Percentiles rank a stretch among this genome's conserved stretches.
phyloP scores from a whole-genome alignment of 2,329 filamentous ascomycete genomes.

The Boeremia lycopersici region DNA sequence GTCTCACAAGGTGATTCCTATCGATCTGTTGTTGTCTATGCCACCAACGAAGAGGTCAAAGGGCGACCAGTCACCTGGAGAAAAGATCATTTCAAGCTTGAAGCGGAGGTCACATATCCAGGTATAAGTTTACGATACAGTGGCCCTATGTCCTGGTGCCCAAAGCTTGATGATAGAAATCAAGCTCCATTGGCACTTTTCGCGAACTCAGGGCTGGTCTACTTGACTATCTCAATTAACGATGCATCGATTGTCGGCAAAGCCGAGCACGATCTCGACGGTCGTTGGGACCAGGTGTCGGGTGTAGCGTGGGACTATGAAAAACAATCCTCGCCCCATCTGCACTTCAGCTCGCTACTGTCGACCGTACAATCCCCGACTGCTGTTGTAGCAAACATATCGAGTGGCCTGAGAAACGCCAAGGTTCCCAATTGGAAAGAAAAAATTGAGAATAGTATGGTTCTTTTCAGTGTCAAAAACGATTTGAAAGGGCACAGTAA shows the following conservation, averaged over 20 bases:
- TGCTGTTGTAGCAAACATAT: constrained; percentile 35
- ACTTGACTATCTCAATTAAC: constrained; percentile 29
- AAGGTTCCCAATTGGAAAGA: constrained; percentile 47
- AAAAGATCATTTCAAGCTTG: constrained; percentile 22
- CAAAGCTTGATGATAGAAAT: constrained; percentile 18
- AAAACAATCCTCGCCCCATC: constrained; percentile 17
- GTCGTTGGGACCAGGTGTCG: constrained; percentile 51
- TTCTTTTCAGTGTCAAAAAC: constrained; percentile 56
- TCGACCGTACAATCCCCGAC: constrained; percentile 43
- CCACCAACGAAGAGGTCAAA: constrained; percentile 42
- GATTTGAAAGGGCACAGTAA: constrained; percentile 57
- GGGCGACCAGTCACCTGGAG: constrained; percentile 29
- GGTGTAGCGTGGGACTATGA: constrained; percentile 42
- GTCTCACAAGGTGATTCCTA: constrained; percentile 16
- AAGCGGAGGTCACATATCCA: constrained; percentile 32
- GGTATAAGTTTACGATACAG: constrained; percentile 29
- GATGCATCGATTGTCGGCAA: constrained; percentile 31
- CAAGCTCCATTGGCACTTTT: constrained; percentile 42
- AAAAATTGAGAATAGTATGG: constrained; percentile 46
- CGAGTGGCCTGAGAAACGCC: constrained; percentile 13
- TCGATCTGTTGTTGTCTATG: constrained; percentile 45
- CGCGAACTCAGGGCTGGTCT: constrained; percentile 32
- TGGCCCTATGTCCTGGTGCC: constrained; percentile 41
- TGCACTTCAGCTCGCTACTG: constrained; percentile 48
- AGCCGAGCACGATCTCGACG: constrained; percentile 44